Evolutionary conservation across 1,139 yeast genomes (phyloP), one percentile per base, ranked within the genome.

Genomic region (Scheffersomyces quercinus): DNA sequence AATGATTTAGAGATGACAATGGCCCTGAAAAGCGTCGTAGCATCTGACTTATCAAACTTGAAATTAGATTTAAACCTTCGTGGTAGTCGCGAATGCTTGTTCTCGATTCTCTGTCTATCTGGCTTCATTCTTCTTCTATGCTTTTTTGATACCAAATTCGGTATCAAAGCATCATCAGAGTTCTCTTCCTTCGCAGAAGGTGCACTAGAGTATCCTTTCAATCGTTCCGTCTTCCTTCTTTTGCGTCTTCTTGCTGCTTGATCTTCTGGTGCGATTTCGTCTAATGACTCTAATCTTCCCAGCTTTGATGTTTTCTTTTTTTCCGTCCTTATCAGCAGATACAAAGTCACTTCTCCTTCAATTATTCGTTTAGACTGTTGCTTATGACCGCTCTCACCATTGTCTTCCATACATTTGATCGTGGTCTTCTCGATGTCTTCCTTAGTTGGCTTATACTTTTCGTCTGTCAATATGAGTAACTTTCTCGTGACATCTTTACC

Each of bases 1-100:
- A 78, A 67, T 1, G 88, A 69, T 49, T 85, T 76, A 15, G 81
- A 77, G n/a, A 88, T 82, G 7, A 85, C 77, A 26, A 85, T 82
- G 1, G 83, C 75, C 29, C 86, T 68, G 55, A 74, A 82, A 40
- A 83, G 65, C 5, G 60, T 58, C 3, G 82, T 76, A 2, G 73
- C 65, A 48, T 82, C 84, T n/a, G 63, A 54, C 52, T 68, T 62
- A 50, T 69, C 73, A 47, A 74, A 64, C 41, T 61, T 67, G 38
- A 55, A 48, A 7, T 54, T 46, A 2, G 62, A 50, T 35, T 71
- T 54, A 31, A 62, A 54, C 35, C 58, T 46, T 33, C 58, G 44
- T 12, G 48, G 43, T 9, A 43, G 34, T 54, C 49, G 52, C 53
- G 28, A 44, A 44, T 33, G 7, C 40, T 35, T 44, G 29, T 40